A percentile compares a stretch with the other conserved stretches of the same genome.
Conservation (phyloP, 345 rosid species). For the Adansonia digitata region DNA sequence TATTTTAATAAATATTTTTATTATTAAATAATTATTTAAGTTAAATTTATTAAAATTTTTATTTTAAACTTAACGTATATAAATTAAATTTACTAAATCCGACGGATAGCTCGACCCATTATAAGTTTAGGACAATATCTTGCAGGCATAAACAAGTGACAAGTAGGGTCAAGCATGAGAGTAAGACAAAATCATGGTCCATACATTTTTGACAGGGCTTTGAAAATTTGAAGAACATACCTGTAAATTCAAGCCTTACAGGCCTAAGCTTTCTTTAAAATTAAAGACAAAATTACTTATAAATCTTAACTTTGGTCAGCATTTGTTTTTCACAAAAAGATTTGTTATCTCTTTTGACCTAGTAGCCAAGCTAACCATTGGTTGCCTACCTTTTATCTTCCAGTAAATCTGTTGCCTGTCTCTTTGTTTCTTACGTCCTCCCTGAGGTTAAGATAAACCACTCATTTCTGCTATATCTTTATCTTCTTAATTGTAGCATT, state of each 20-base stretch:
- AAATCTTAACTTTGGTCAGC: too few relatives aligned
- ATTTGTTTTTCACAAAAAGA: too few relatives aligned
- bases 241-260: background rate
- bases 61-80: too few relatives aligned
- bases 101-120: too few relatives aligned
- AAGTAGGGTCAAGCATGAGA: too few relatives aligned
- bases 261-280: background rate
- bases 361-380: background rate
- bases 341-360: conserved; percentile 12
- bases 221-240: background rate
- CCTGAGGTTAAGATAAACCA: background rate
- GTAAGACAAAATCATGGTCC: background rate
- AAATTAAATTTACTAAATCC: too few relatives aligned
- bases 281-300: too few relatives aligned
- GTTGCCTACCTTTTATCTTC: background rate
- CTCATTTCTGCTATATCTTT: background rate
- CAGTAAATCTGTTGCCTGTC: background rate
- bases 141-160: too few relatives aligned
- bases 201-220: background rate
- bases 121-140: too few relatives aligned
- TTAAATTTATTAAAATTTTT: too few relatives aligned
- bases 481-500: background rate
- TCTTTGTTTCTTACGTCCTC: background rate
- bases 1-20: too few relatives aligned
- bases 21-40: too few relatives aligned